Evolutionary conservation across 257 asterid species (phyloP).

Genomic region (Penstemon barbatus): DNA sequence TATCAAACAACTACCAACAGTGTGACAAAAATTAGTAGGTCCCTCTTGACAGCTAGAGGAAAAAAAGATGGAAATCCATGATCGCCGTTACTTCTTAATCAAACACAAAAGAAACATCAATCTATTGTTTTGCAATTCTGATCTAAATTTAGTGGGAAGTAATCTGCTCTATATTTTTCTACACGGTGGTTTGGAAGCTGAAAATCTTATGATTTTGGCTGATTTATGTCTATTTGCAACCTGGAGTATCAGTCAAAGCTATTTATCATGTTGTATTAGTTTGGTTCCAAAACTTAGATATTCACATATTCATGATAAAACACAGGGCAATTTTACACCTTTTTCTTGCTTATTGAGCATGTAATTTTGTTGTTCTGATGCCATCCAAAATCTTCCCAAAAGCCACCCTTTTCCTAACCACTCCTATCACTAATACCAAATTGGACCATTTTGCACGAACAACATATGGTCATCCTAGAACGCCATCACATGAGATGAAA

Average conservation of each 20-base stretch:
- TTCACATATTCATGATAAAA: background rate
- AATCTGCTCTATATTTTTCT: background rate
- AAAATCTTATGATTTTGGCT: background rate
- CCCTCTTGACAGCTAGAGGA: background rate
- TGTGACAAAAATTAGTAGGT: conserved; percentile 5
- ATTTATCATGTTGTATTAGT: background rate
- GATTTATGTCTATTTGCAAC: background rate
- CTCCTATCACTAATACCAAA: conserved; percentile 9
- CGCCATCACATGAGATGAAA: conserved; percentile 16
- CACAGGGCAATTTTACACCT: background rate
- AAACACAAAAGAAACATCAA: conserved; percentile 8
- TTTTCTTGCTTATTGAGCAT: background rate
- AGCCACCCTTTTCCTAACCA: background rate
- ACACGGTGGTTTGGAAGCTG: background rate
- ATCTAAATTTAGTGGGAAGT: background rate
- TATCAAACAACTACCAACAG: conserved; percentile 11
- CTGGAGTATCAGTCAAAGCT: background rate
- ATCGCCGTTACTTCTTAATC: conserved; percentile 5
- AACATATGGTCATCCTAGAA: conserved; percentile 4
- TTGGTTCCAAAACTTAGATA: background rate
- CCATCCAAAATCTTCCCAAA: background rate
- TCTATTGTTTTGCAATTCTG: background rate
- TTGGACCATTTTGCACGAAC: conserved; percentile 1
- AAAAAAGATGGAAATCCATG: background rate
- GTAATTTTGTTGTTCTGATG: conserved; percentile 3